Percentiles rank a stretch among this genome's conserved stretches.
Evolutionary conservation across 1,139 yeast species (phyloP).

Genomic region (Zygosaccharomyces pseudobailii): DNA sequence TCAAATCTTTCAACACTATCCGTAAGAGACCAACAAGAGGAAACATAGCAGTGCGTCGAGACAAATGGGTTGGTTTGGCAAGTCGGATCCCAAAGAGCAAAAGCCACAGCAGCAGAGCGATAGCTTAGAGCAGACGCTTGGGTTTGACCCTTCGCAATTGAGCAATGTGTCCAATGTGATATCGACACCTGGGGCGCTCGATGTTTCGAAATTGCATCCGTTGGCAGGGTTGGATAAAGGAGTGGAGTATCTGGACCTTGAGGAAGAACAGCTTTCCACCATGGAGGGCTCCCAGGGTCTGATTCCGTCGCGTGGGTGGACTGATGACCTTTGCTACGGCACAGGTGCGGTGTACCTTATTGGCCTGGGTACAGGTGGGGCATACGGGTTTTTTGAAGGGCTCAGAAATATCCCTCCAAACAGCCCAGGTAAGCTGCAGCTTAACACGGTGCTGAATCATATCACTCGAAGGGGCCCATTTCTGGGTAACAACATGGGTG

Average conservation of each 20-base stretch:
- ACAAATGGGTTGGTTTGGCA: constrained; percentile 41
- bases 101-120: constrained; percentile 22
- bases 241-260: constrained; percentile 84
- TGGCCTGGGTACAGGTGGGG: constrained; percentile 82
- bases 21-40: background rate
- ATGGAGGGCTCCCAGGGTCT: constrained; percentile 86
- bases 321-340: constrained; percentile 95
- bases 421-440: constrained; percentile 68
- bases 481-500: constrained; percentile 93
- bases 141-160: constrained; percentile 65
- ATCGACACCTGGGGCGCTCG: constrained; percentile 58
- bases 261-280: constrained; percentile 68
- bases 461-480: constrained; percentile 94
- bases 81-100: constrained; percentile 26
- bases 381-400: constrained; percentile 85
- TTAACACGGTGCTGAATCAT: constrained; percentile 86
- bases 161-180: constrained; percentile 60
- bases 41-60: background rate
- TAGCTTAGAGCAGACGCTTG: constrained; percentile 38
- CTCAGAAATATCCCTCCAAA: constrained; percentile 65
- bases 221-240: constrained; percentile 89
- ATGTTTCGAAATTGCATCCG: constrained; percentile 78
- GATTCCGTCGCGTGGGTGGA: constrained; percentile 93
- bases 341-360: constrained; percentile 89
- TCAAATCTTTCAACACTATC: background rate